These are phyloP conservation scores for Conticribra weissflogii DNA, from an alignment of 108 stramenopile species.

Conservation along the genomic window DNA sequence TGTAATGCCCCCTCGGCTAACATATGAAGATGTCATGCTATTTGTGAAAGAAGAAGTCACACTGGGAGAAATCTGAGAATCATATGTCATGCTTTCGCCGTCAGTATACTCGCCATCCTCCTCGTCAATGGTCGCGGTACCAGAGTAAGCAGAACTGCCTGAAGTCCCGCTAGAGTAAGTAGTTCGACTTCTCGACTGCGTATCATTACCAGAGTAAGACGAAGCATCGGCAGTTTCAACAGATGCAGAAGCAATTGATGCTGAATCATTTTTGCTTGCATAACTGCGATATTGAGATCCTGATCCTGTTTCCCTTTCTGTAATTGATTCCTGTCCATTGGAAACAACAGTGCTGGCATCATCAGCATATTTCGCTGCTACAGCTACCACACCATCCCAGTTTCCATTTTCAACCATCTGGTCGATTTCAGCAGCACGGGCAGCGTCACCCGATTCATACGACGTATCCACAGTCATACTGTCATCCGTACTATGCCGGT, in stretches of 20 bases:
- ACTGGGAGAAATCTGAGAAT: neutral
- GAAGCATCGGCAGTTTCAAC: slow-evolving; percentile 35
- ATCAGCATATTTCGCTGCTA: slow-evolving; percentile 47
- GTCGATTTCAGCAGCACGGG: slow-evolving; percentile 37
- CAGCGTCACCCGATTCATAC: slow-evolving; percentile 13
- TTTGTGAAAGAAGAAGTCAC: slow-evolving; percentile 21
- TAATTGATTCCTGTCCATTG: neutral
- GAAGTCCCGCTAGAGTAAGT: neutral
- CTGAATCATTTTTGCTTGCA: neutral
- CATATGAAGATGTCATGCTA: slow-evolving; percentile 15
- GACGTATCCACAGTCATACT: slow-evolving; percentile 5
- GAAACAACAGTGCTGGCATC: slow-evolving; percentile 21
- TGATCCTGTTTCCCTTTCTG: neutral
- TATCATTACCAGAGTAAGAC: slow-evolving; percentile 6
- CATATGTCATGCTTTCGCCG: neutral
- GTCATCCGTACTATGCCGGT: neutral
- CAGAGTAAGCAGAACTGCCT: slow-evolving; percentile 2
- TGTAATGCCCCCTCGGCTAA: slow-evolving; percentile 11
- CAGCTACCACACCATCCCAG: slow-evolving; percentile 53
- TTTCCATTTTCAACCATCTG: slow-evolving; percentile 41
- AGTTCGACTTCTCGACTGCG: neutral
- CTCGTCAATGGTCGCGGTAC: slow-evolving; percentile 1
- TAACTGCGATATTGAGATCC: neutral
- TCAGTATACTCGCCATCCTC: neutral
- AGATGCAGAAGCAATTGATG: slow-evolving; percentile 22